Evolutionary conservation across 768 basidiomycete genomes (phyloP).

Genomic region (Leucocoprinus leucothites): DNA sequence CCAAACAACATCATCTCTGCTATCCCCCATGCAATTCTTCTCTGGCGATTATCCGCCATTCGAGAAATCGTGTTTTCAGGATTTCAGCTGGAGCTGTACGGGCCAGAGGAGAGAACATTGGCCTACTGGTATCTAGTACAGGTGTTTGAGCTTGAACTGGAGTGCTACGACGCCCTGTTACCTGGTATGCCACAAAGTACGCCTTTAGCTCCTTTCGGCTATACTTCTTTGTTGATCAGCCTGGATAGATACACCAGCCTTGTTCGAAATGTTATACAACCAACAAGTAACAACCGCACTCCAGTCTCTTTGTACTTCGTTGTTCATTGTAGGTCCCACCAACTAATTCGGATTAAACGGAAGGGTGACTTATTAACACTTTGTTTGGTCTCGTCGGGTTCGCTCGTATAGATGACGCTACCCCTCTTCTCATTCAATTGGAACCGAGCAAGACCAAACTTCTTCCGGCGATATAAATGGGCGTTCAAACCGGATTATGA

Average conservation of each 20-base stretch:
- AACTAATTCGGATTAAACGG: not conserved
- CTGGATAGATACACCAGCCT: slow-evolving; percentile 33
- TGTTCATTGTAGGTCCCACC: slow-evolving; percentile 46
- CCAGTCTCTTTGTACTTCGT: slow-evolving; percentile 50
- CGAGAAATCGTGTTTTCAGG: slow-evolving; percentile 73
- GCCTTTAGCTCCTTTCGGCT: slow-evolving; percentile 7
- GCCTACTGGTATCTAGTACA: slow-evolving; percentile 73
- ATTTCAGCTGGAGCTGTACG: slow-evolving; percentile 74
- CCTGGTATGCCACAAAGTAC: slow-evolving; percentile 36
- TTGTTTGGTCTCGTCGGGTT: not conserved
- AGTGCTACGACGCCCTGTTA: slow-evolving; percentile 47
- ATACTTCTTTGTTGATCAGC: not conserved
- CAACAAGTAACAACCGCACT: slow-evolving; percentile 51
- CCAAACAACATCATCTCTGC: slow-evolving; percentile 33
- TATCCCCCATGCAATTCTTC: slow-evolving; percentile 44
- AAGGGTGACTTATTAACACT: not conserved
- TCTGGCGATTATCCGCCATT: slow-evolving; percentile 59
- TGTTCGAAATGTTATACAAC: slow-evolving; percentile 49
- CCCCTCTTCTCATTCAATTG: slow-evolving; percentile 44
- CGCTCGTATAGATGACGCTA: slow-evolving; percentile 41
- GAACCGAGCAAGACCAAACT: slow-evolving; percentile 53
- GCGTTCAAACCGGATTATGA: slow-evolving; percentile 62
- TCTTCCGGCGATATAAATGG: slow-evolving; percentile 76
- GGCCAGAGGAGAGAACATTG: slow-evolving; percentile 61
- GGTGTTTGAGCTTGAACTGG: slow-evolving; percentile 55